Base-by-base conservation (phyloP, 352 stramenopile genomes). In the Phytopythium mirpurense region DNA sequence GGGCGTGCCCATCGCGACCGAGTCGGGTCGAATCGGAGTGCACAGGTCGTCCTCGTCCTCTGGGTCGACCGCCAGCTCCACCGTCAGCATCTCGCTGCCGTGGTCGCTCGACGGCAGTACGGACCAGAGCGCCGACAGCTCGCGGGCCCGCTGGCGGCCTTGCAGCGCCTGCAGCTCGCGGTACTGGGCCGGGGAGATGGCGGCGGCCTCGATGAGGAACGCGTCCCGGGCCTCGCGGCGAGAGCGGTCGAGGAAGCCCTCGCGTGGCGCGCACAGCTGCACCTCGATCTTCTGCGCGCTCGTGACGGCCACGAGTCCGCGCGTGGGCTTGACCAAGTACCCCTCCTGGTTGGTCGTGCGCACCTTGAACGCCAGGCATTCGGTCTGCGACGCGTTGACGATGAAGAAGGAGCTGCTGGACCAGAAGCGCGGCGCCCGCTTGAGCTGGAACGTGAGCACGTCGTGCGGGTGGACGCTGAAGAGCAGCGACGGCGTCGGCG, bases 261-360 rank as follows among this genome's bases (percentile, higher is more conserved):
- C 59, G 31, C 68, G 63, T 10, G 65, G 68, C 24, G 64, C 62
- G 56, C 72, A 84, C 15, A 88, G 49, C 16, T 70, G 67, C 18
- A 90, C 65, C n/a, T 86, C 63, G 34, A 93, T 60, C 54, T 75
- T 62, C 51, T 87, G 74, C 10, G 72, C 72, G 43, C 68, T 86
- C 4, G 72, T 79, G n/a, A 72, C 57, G 0, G 61, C 70, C 18
- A 93, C 81, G 31, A 90, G 49, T 1, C 82, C 82, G 41, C 72
- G 66, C 26, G 66, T 78, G n/a, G 82, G 82, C 47, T 90, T 83
- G 12, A 93, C 78, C 26, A 79, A 78, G 52, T 93, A 93, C 3
- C 75, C 79, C 4, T 65, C 70, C 43, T 86, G 77, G 62, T 93
- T 89, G 9, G 82, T 88, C 18, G 79, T 93, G 59, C 85, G 86